Percentiles rank a stretch among this genome's conserved stretches.
phyloP scores from a whole-genome alignment of 2,329 filamentous ascomycete species.

The Monosporascus sp. region DNA sequence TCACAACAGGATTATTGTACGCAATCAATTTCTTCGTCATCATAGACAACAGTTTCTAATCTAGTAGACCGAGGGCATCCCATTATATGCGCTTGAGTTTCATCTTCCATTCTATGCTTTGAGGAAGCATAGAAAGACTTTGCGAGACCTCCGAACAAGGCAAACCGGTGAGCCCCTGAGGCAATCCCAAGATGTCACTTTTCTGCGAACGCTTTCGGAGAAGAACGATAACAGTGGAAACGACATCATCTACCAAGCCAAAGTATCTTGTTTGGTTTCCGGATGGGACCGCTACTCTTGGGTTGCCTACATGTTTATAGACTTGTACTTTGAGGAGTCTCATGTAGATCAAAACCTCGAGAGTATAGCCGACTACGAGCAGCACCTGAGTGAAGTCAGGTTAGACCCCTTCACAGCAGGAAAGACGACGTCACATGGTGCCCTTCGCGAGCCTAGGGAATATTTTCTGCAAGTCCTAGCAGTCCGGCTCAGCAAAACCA shows the following conservation, averaged over 20 bases:
- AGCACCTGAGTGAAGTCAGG: not conserved
- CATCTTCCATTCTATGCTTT: slow-evolving; percentile 6
- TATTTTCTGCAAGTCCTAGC: slow-evolving; percentile 3
- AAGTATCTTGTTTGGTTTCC: slow-evolving; percentile 4
- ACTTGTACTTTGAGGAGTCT: slow-evolving; percentile 5
- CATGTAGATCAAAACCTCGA: slow-evolving; percentile 1
- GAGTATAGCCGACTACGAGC: slow-evolving; percentile 4
- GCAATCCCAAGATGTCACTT: slow-evolving; percentile 4
- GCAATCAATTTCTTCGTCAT: not conserved
- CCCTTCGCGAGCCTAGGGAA: slow-evolving; percentile 2
- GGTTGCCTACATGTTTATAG: slow-evolving; percentile 6
- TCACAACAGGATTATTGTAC: slow-evolving; percentile 2
- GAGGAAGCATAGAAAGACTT: slow-evolving; percentile 1
- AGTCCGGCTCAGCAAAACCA: not conserved
- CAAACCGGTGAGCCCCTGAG: slow-evolving; percentile 1
- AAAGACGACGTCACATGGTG: not conserved
- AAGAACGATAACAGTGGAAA: slow-evolving; percentile 6
- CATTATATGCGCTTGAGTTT: slow-evolving; percentile 4
- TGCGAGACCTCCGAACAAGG: not conserved
- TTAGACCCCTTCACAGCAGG: slow-evolving; percentile 5
- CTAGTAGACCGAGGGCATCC: not conserved
- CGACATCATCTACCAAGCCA: slow-evolving; percentile 7
- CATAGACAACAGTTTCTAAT: not conserved
- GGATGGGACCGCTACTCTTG: slow-evolving; percentile 4
- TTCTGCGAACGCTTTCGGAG: slow-evolving; percentile 2